These are phyloP conservation scores for Magnaporthiopsis incrustans DNA, from an alignment of 2,329 filamentous ascomycete species.

Conservation along the genomic window DNA sequence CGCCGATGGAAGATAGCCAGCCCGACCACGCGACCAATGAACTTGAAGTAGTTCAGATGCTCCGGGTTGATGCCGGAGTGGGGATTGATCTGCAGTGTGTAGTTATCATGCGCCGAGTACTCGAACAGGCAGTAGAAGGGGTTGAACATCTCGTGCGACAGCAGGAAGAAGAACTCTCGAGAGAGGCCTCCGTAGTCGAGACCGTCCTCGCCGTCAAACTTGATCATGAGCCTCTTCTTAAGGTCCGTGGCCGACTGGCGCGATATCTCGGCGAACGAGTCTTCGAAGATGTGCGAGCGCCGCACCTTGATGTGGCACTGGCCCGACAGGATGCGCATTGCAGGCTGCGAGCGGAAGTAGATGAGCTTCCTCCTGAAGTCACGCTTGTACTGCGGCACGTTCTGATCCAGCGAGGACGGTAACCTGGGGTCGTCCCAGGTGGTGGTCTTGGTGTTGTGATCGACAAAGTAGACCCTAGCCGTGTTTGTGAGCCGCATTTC, in stretches of 20 bases:
- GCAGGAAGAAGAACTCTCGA: constrained; percentile 97
- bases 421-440: constrained; percentile 97
- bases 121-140: constrained; percentile 99
- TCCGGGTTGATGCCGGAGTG: constrained; percentile 99
- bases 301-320: constrained; percentile 98
- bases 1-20: constrained; percentile 96
- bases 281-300: constrained; percentile 94
- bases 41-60: constrained; percentile 99
- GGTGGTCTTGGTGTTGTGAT: constrained; percentile 99
- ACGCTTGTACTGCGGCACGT: constrained; percentile 98
- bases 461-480: constrained; percentile 95
- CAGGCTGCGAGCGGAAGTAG: constrained; percentile 97
- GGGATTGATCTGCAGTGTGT: constrained; percentile 98
- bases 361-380: constrained; percentile 97
- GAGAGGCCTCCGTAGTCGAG: constrained; percentile 96
- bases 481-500: constrained; percentile 99
- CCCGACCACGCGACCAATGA: constrained; percentile 94
- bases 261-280: constrained; percentile 98
- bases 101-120: constrained; percentile 99
- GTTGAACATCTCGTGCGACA: constrained; percentile 99
- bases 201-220: constrained; percentile 97
- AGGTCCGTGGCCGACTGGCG: constrained; percentile 89
- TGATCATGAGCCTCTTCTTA: constrained; percentile 99
- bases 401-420: constrained; percentile 93
- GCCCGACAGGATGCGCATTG: constrained; percentile 86